These are phyloP conservation scores for Ustilago trichophora DNA, from an alignment of 1,284 basidiomycete genomes.

Conservation along the genomic window DNA sequence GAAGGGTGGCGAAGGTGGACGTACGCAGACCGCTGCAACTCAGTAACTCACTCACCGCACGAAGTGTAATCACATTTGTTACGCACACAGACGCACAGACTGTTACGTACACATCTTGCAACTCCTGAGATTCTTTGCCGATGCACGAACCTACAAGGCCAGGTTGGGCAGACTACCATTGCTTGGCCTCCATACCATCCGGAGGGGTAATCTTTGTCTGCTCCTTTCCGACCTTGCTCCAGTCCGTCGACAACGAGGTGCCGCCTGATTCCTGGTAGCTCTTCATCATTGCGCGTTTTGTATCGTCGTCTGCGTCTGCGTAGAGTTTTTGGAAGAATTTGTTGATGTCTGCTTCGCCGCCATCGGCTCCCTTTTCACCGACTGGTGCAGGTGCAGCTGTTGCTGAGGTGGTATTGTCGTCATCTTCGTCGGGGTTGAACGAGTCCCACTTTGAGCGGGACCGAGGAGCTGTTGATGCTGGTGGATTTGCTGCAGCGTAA, in stretches of 20 bases:
- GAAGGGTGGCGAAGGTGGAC: too few relatives aligned
- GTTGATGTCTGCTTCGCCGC: slow-evolving; percentile 53
- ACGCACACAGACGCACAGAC: too few relatives aligned
- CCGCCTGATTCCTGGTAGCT: slow-evolving; percentile 62
- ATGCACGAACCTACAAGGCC: too few relatives aligned
- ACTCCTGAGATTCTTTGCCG: too few relatives aligned
- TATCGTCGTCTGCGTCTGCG: slow-evolving; percentile 62
- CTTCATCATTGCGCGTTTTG: slow-evolving; percentile 64
- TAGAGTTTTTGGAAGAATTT: slow-evolving; percentile 64
- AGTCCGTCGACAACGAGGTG: slow-evolving; percentile 63
- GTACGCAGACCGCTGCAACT: too few relatives aligned
- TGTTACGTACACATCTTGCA: too few relatives aligned
- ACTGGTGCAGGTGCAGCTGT: slow-evolving; percentile 3
- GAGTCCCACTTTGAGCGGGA: slow-evolving; percentile 58
- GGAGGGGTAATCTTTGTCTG: slow-evolving; percentile 49
- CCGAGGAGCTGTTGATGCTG: slow-evolving; percentile 15
- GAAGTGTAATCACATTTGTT: too few relatives aligned
- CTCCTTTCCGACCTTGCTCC: slow-evolving; percentile 58
- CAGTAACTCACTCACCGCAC: too few relatives aligned
- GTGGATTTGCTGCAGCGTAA: slow-evolving; percentile 10
- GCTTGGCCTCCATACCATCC: slow-evolving; percentile 60
- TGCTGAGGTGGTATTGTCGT: slow-evolving; percentile 21
- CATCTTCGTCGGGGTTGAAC: slow-evolving; percentile 48
- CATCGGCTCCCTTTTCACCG: slow-evolving; percentile 1
- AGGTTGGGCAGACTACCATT: too few relatives aligned